Conservation (phyloP, 208 protist species). For the Perkinsela sp. region DNA sequence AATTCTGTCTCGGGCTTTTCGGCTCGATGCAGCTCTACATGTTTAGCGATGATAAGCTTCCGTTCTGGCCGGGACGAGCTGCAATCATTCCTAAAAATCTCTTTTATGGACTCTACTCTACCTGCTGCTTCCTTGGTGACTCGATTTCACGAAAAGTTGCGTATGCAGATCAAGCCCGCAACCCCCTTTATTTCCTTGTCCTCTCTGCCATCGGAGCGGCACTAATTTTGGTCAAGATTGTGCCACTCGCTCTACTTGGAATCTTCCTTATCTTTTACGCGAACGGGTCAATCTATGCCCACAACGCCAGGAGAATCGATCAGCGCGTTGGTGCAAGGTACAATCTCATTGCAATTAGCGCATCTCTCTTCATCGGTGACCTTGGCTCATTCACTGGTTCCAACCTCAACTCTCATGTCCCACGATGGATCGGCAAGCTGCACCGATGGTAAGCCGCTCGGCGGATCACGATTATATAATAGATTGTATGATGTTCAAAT, state of each 20-base stretch:
- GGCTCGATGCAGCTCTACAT: conserved; percentile 5
- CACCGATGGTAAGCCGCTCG: not conserved
- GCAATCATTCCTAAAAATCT: conserved; percentile 2
- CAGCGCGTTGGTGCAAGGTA: not conserved
- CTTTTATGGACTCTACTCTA: conserved; percentile 4
- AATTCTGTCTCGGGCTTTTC: conserved; percentile 5
- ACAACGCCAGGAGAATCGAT: conserved; percentile 2
- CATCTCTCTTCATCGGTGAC: conserved; percentile 5
- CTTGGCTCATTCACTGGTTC: conserved; percentile 3
- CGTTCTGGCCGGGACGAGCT: conserved; percentile 1
- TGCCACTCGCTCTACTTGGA: conserved; percentile 3
- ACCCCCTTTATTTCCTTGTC: conserved; percentile 5
- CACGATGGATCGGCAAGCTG: not conserved
- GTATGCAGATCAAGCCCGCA: conserved; percentile 2
- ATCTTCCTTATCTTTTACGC: conserved; percentile 2
- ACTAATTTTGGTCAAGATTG: conserved; percentile 2
- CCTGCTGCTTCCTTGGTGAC: conserved; percentile 5
- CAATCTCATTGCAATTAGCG: conserved; percentile 5
- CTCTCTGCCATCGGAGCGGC: conserved; percentile 3
- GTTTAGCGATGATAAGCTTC: not conserved
- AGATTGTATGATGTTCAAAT: too few species aligned
- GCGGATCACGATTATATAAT: too few species aligned
- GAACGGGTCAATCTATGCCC: conserved; percentile 5
- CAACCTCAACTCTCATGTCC: conserved; percentile 1
- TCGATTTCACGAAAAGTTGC: conserved; percentile 5